A percentile compares a stretch with the other conserved stretches of the same genome.
Evolutionary conservation across 768 basidiomycete genomes (phyloP).

Genomic region (Butyriboletus loyo): DNA sequence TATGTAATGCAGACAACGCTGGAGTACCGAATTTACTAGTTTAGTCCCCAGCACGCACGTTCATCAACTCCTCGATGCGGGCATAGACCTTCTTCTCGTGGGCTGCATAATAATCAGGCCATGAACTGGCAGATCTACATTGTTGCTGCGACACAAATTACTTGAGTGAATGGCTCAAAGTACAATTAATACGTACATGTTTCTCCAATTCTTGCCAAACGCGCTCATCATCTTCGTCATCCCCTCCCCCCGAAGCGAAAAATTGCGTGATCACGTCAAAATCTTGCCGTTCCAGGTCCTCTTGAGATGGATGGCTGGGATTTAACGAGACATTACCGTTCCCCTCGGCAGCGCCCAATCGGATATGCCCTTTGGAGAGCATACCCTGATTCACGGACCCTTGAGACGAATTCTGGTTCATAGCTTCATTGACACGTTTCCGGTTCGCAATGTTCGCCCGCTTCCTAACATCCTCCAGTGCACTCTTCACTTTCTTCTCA

Average conservation of each 20-base stretch:
- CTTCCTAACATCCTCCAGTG: slow-evolving; percentile 48
- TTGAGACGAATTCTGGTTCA: background rate
- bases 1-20: background rate
- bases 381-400: background rate
- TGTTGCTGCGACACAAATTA: slow-evolving; percentile 28
- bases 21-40: background rate
- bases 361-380: background rate
- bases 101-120: slow-evolving; percentile 51
- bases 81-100: slow-evolving; percentile 41
- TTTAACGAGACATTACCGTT: background rate
- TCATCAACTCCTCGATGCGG: slow-evolving; percentile 37
- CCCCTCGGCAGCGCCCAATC: background rate
- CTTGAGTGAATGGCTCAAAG: background rate
- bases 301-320: slow-evolving; percentile 1
- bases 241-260: slow-evolving; percentile 51
- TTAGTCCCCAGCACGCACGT: slow-evolving; percentile 13
- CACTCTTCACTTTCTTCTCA: slow-evolving; percentile 27
- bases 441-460: slow-evolving; percentile 49
- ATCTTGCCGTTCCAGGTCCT: slow-evolving; percentile 35
- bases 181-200: slow-evolving; percentile 36
- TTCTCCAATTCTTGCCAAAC: slow-evolving; percentile 50
- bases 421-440: slow-evolving; percentile 30
- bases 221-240: slow-evolving; percentile 44
- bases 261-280: slow-evolving; percentile 52
- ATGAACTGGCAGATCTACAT: slow-evolving; percentile 42